Conservation (phyloP, 2,329 filamentous ascomycete species). For the Metarhizium sp. region DNA sequence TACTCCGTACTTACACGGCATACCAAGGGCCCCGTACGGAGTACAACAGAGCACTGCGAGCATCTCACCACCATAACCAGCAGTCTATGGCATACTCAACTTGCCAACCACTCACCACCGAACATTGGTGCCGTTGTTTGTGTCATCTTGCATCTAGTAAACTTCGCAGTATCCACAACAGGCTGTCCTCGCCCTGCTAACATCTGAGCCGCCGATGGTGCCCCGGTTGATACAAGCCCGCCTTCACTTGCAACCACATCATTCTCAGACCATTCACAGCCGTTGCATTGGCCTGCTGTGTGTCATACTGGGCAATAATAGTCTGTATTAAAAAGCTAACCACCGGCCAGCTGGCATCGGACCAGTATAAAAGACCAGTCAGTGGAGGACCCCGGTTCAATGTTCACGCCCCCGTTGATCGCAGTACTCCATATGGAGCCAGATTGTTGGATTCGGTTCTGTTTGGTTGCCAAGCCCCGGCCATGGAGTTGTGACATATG, state of each 20-base stretch:
- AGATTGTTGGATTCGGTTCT: neutral
- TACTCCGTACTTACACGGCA: no score
- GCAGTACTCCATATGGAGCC: neutral
- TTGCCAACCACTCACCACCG: neutral
- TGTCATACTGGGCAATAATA: neutral
- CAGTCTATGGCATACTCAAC: neutral
- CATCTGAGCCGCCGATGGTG: neutral
- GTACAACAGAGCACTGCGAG: no score
- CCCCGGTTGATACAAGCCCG: neutral
- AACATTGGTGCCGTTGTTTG: neutral
- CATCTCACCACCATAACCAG: no score
- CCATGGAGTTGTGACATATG: neutral
- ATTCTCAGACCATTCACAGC: neutral
- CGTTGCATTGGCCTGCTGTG: neutral
- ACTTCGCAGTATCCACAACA: neutral
- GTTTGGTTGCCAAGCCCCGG: neutral
- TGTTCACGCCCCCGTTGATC: neutral
- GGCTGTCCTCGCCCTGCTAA: neutral
- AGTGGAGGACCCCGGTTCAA: neutral
- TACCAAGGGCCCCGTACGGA: no score
- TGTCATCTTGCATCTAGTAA: neutral
- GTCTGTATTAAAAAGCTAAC: neutral
- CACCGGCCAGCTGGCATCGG: no score
- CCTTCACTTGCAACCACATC: neutral
- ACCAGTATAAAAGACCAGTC: no score